phyloP scores from a whole-genome alignment of 1,139 yeast genomes.

The Saccharomyces pastorianus region DNA sequence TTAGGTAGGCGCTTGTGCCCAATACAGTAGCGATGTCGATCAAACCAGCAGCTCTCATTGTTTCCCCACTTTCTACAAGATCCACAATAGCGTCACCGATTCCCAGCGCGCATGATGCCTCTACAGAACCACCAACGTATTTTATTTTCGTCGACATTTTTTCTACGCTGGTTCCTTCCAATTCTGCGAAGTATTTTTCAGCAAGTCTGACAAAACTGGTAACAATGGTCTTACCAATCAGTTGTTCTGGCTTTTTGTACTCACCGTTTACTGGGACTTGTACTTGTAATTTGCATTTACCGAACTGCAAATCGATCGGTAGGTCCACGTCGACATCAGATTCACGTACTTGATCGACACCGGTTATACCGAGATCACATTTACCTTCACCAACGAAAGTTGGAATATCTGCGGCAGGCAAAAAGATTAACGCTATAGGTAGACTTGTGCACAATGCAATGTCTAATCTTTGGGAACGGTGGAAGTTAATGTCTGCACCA shows the following conservation, averaged over 20 bases:
- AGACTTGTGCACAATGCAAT: slow-evolving; percentile 88
- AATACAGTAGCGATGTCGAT: slow-evolving; percentile 81
- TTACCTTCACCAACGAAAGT: slow-evolving; percentile 96
- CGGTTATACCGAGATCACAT: slow-evolving; percentile 94
- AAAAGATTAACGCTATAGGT: slow-evolving; percentile 85
- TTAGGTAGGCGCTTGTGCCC: slow-evolving; percentile 83
- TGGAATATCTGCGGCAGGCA: slow-evolving; percentile 98
- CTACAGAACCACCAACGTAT: slow-evolving; percentile 95
- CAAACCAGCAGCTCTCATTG: slow-evolving; percentile 97
- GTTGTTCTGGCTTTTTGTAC: slow-evolving; percentile 52
- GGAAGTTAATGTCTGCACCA: slow-evolving; percentile 89
- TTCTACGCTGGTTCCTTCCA: slow-evolving; percentile 54
- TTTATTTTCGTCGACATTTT: slow-evolving; percentile 63
- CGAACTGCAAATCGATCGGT: slow-evolving; percentile 73
- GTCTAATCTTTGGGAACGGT: slow-evolving; percentile 83
- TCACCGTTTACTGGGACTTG: slow-evolving; percentile 86
- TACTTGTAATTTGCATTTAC: slow-evolving; percentile 82
- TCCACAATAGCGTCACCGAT: slow-evolving; percentile 98
- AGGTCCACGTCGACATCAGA: slow-evolving; percentile 71
- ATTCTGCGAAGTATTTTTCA: slow-evolving; percentile 59
- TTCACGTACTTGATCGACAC: slow-evolving; percentile 89
- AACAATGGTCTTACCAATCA: slow-evolving; percentile 88
- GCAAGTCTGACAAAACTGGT: slow-evolving; percentile 80
- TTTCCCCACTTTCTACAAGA: slow-evolving; percentile 94
- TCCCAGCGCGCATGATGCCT: slow-evolving; percentile 96